phyloP scores from a whole-genome alignment of 495 filamentous ascomycete genomes.

The Chaetomium fimeti region DNA sequence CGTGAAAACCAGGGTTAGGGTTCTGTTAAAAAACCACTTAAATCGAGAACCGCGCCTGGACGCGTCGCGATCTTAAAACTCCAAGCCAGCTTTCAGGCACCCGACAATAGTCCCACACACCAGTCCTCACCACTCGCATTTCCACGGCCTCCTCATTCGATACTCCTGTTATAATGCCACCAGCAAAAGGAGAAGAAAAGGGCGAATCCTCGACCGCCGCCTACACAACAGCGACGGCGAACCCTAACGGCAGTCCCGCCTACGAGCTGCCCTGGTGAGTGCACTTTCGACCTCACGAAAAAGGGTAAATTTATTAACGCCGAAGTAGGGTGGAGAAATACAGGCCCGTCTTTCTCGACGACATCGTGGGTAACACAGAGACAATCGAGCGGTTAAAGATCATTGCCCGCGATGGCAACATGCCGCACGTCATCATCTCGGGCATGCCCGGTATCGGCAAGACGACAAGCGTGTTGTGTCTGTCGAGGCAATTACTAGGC shows the following conservation, averaged over 20 bases:
- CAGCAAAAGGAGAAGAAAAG: conserved; percentile 43
- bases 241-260: conserved; percentile 58
- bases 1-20: conserved; percentile 27
- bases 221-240: conserved; percentile 62
- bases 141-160: not conserved
- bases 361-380: conserved; percentile 96
- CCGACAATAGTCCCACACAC: not conserved
- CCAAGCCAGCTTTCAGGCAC: conserved; percentile 5
- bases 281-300: not conserved
- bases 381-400: conserved; percentile 98
- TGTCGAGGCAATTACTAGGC: conserved; percentile 88
- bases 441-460: conserved; percentile 99
- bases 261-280: conserved; percentile 92
- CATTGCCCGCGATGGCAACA: conserved; percentile 98
- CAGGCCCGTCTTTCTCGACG: conserved; percentile 87
- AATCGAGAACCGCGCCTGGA: conserved; percentile 23
- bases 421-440: conserved; percentile 98
- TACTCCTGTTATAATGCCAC: conserved; percentile 36
- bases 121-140: not conserved
- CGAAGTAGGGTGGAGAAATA: conserved; percentile 93
- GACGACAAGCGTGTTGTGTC: conserved; percentile 92
- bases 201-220: conserved; percentile 78
- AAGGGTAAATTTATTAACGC: conserved; percentile 10
- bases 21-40: conserved; percentile 27
- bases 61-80: conserved; percentile 23